Base-by-base conservation (phyloP, 2,329 filamentous ascomycete species). In the Colletotrichum sp. region DNA sequence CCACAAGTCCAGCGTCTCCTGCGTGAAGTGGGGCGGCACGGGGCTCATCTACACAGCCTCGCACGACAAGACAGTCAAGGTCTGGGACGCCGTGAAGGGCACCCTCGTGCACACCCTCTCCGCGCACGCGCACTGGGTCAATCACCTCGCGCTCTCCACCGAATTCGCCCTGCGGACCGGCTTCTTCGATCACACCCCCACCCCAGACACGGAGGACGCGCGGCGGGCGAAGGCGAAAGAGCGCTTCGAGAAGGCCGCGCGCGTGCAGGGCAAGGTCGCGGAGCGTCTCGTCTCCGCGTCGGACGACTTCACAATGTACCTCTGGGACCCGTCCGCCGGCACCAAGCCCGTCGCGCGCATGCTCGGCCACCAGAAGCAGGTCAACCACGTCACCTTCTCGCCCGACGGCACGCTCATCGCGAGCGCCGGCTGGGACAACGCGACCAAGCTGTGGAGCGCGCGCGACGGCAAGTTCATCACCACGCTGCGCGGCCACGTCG, bases 251-350 rank as follows among this genome's bases (percentile, higher is more conserved):
- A 95, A 96, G 82, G 96, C 96, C 2, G 95, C 95, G 7, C 94
- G 90, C 3, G 89, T 96, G 32, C 92, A 93, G 78, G 94, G 94
- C 30, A 92, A 93, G 81, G 89, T 98, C 26, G 92, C 94, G 2
- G 97, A 99, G 87, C 92, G 95, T 32, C 87, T 99, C 6, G 95
- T 98, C 4, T 98, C 96, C 10, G 97, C 96, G 4, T 96, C 94
- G 79, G 97, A 99, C 82, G 97, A 99, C 84, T 98, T 96, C 84
- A 98, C 96, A 8, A 96, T 99, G 91, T 98, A 96, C 83, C 90
- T 99, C 9, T 99, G 96, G 96, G 95, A 98, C 76, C 96, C 96
- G 0, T 89, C 93, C 12, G 85, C 90, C 76, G 93, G 93, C 6
- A 95, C 89, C 9, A 98, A 99, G 84, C 96, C 96, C 1, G 88